Conservation (phyloP, 2,329 filamentous ascomycete genomes). For the Thelonectria discophora region DNA sequence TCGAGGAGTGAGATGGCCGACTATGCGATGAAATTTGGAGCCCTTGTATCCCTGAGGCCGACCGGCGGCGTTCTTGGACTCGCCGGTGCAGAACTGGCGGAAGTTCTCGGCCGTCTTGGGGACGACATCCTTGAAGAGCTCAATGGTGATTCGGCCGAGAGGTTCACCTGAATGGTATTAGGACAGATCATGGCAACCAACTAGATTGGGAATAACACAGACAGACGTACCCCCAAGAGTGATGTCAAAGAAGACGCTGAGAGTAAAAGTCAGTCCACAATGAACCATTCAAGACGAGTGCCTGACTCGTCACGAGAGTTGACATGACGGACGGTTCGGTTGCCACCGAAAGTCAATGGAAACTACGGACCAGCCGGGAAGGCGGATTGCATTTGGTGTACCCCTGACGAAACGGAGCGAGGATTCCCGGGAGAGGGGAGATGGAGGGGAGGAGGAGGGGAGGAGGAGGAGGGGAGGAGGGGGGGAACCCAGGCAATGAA, state of each 20-base stretch:
- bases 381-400: slow-evolving; percentile 5
- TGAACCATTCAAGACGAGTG: slow-evolving; percentile 9
- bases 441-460: neutral
- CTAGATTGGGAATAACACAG: slow-evolving; percentile 6
- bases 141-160: slow-evolving; percentile 86
- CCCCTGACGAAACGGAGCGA: slow-evolving; percentile 13
- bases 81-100: slow-evolving; percentile 94
- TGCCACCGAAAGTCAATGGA: neutral
- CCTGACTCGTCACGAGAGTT: neutral
- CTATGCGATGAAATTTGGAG: slow-evolving; percentile 92
- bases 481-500: neutral
- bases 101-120: slow-evolving; percentile 97
- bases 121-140: slow-evolving; percentile 85
- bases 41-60: slow-evolving; percentile 93
- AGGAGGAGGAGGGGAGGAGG: neutral
- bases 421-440: neutral
- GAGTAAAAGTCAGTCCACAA: slow-evolving; percentile 36
- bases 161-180: slow-evolving; percentile 71
- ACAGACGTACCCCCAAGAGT: slow-evolving; percentile 72
- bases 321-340: slow-evolving; percentile 23
- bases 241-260: slow-evolving; percentile 77
- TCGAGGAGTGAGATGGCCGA: slow-evolving; percentile 55
- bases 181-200: neutral
- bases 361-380: slow-evolving; percentile 1
- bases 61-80: slow-evolving; percentile 80